Conservation (phyloP, 2,329 filamentous ascomycete species). For the Aspergillus chevalieri region DNA sequence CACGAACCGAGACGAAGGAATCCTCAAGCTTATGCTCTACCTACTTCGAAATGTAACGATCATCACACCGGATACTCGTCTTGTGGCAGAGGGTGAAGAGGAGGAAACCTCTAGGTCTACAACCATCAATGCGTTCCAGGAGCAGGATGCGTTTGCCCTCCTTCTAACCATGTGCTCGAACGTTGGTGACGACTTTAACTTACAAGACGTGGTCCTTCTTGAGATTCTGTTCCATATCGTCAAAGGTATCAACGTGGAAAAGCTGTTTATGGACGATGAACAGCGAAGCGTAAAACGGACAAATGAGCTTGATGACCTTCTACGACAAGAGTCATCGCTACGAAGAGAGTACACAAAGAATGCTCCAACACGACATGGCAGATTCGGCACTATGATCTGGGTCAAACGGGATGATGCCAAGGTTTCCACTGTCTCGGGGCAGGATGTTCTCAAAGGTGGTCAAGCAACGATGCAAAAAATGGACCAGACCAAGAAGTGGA, state of each 20-base stretch:
- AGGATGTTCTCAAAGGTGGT: slow-evolving; percentile 71
- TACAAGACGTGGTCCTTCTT: slow-evolving; percentile 81
- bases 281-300: slow-evolving; percentile 63
- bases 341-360: slow-evolving; percentile 68
- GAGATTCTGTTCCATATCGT: slow-evolving; percentile 89
- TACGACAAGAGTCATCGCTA: slow-evolving; percentile 81
- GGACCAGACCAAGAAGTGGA: slow-evolving; percentile 85
- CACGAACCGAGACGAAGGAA: slow-evolving; percentile 74
- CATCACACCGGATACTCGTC: slow-evolving; percentile 67
- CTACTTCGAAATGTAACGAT: slow-evolving; percentile 83
- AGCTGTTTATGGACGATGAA: slow-evolving; percentile 76
- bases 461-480: slow-evolving; percentile 75
- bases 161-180: slow-evolving; percentile 84
- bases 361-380: slow-evolving; percentile 79
- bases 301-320: slow-evolving; percentile 65
- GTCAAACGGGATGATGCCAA: slow-evolving; percentile 81
- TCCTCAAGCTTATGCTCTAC: slow-evolving; percentile 85
- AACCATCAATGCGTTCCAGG: slow-evolving; percentile 80
- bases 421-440: slow-evolving; percentile 79
- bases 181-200: slow-evolving; percentile 86
- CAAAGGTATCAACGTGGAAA: slow-evolving; percentile 78
- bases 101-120: slow-evolving; percentile 81
- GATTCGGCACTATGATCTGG: slow-evolving; percentile 97
- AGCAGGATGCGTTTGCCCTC: slow-evolving; percentile 82
- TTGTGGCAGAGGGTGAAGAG: slow-evolving; percentile 79